Base-by-base conservation (phyloP, 805 yeast genomes). In the Hanseniaspora vineae region DNA sequence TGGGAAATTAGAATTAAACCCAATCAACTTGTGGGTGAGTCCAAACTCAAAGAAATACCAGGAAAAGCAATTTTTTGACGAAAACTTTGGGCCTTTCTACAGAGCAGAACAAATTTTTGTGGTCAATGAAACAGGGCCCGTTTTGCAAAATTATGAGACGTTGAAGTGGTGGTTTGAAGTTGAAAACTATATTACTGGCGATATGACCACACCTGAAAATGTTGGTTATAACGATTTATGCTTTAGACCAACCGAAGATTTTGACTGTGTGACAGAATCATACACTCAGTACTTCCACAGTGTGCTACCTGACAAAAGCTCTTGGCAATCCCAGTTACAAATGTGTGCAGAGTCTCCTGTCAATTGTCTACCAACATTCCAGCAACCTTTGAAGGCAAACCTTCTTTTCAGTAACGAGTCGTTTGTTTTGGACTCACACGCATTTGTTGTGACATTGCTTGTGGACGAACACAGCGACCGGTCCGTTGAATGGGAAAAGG, bases 21-120 rank as follows among this genome's bases (percentile, higher is more conserved):
- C 98, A 0, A 76, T 84, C 2, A 78, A 81, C 51, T 67, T 90
- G 31, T 90, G 98, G 98, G 97, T 92, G 0, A 81, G 92, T 54
- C 80, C 89, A 2, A 58, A 67, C 18, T 83, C 92, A 10, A 78
- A 76, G 2, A 87, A 88, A 12, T 80, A 71, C 47, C 66, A 73
- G 40, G 81, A 90, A 56, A 80, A 81, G 56, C 66, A 70, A 47
- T 79, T 69, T 54, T 90, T 78, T 59, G 96, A 92, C 60, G 72
- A 73, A 18, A 76, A 78, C 51, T 90, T 90, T 64, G 96, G 97
- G 0, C 95, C 94, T 37, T 90, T 92, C 68, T 92, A 83, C 66
- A 72, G 97, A 55, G 77, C 86, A 4, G 90, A 87, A 57, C 97
- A 90, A 64, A 66, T 86, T 0, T 84, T 85, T 53, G 68, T 90